A percentile compares a stretch with the other conserved stretches of the same genome.
Conservation (phyloP, 78 protist genomes). For the Protostelium mycophagum region DNA sequence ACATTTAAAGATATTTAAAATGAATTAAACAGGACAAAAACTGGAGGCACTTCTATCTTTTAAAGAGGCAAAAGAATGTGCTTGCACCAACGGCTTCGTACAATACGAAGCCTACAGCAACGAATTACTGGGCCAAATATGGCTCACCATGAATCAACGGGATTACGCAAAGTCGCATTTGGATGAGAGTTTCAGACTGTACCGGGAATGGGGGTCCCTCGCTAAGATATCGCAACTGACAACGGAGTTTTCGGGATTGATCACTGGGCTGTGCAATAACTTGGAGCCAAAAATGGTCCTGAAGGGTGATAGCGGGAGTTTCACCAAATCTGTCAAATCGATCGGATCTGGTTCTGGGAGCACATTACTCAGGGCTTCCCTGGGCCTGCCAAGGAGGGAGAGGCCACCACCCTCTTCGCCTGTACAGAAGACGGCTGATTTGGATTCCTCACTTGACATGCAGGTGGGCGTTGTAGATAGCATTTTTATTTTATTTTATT, state of each 20-base stretch:
- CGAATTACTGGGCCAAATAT: background rate
- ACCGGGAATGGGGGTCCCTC: background rate
- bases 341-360: background rate
- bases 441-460: background rate
- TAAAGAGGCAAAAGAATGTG: background rate
- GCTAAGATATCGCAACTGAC: background rate
- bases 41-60: background rate
- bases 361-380: no score
- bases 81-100: background rate
- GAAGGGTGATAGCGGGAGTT: background rate
- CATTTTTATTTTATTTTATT: background rate
- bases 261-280: background rate
- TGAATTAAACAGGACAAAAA: background rate
- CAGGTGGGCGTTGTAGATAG: background rate
- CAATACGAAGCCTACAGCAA: background rate
- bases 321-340: background rate
- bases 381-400: no score
- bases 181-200: background rate
- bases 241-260: background rate
- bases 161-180: background rate
- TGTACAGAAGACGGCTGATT: background rate
- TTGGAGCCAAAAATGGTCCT: background rate
- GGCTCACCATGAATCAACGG: background rate
- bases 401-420: background rate
- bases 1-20: background rate